phyloP scores from a whole-genome alignment of 2,329 filamentous ascomycete genomes.

The Exserohilum rostratum region DNA sequence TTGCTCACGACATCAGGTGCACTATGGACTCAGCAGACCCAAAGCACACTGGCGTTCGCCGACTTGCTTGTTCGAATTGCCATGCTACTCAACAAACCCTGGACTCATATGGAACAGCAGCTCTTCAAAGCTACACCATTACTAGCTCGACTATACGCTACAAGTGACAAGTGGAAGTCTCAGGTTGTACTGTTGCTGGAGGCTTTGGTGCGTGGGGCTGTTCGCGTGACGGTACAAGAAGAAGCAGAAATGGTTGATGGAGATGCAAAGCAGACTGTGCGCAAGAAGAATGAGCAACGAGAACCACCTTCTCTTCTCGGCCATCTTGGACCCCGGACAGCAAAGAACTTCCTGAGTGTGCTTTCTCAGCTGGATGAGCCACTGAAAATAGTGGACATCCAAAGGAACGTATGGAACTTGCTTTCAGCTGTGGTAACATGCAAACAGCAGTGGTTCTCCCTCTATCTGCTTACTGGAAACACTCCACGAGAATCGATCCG shows the following conservation, averaged over 20 bases:
- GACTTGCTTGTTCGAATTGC: conserved; percentile 74
- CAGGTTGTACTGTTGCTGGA: conserved; percentile 74
- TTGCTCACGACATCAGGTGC: conserved; percentile 49
- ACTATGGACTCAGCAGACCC: conserved; percentile 65
- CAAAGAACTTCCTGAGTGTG: conserved; percentile 81
- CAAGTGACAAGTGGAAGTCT: conserved; percentile 68
- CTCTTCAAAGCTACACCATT: conserved; percentile 81
- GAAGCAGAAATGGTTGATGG: conserved; percentile 12
- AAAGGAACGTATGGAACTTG: conserved; percentile 79
- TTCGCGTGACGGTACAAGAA: conserved; percentile 57
- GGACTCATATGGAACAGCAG: conserved; percentile 73
- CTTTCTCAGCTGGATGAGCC: conserved; percentile 79
- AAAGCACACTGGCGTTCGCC: conserved; percentile 68
- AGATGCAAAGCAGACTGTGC: conserved; percentile 5
- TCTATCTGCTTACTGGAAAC: conserved; percentile 87
- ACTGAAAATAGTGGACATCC: conserved; percentile 67
- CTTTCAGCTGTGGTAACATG: conserved; percentile 85
- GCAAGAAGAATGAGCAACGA: conserved; percentile 16
- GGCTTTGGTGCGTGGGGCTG: conserved; percentile 72
- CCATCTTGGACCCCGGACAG: conserved; percentile 80
- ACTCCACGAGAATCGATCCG: conserved; percentile 78
- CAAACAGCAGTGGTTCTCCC: conserved; percentile 94
- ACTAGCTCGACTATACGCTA: conserved; percentile 76
- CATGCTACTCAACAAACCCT: conserved; percentile 66
- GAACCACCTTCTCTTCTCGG: conserved; percentile 95